A percentile compares a stretch with the other conserved stretches of the same genome.
Evolutionary conservation across 2,329 filamentous ascomycete genomes (phyloP).

Genomic region (Neofusicoccum kwambonambiense): DNA sequence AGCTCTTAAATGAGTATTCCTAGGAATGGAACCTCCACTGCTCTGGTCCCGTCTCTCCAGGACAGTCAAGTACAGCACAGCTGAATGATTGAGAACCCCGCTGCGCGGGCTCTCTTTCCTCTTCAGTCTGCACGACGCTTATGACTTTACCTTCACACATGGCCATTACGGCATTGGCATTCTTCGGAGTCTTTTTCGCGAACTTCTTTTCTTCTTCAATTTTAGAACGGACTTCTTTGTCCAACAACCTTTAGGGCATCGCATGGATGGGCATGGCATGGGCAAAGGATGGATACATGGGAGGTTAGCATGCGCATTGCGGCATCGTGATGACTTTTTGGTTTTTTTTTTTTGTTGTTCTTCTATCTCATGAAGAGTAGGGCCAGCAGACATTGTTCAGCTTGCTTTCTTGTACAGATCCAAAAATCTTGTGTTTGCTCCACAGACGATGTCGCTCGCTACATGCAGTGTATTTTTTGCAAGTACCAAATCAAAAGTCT

Average conservation of each 20-base stretch:
- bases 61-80: conserved; percentile 10
- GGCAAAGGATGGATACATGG: background rate
- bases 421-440: too few species aligned
- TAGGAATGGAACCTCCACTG: background rate
- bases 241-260: background rate
- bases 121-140: conserved; percentile 2
- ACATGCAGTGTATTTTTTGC: too few species aligned
- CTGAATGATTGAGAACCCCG: background rate
- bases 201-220: background rate
- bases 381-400: too few species aligned
- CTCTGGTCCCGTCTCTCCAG: background rate
- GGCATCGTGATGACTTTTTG: conserved; percentile 52
- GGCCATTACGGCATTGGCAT: background rate
- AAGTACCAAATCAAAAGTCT: too few species aligned
- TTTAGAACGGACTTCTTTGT: too few species aligned
- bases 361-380: too few species aligned
- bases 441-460: too few species aligned
- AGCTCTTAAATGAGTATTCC: background rate
- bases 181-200: background rate
- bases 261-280: background rate
- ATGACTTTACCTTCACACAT: background rate
- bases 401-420: too few species aligned
- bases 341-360: too few species aligned
- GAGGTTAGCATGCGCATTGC: background rate
- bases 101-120: background rate